Percentiles rank a stretch among this genome's conserved stretches.
Conservation (phyloP, 2,329 filamentous ascomycete genomes). For the Lachnellula subtilissima region DNA sequence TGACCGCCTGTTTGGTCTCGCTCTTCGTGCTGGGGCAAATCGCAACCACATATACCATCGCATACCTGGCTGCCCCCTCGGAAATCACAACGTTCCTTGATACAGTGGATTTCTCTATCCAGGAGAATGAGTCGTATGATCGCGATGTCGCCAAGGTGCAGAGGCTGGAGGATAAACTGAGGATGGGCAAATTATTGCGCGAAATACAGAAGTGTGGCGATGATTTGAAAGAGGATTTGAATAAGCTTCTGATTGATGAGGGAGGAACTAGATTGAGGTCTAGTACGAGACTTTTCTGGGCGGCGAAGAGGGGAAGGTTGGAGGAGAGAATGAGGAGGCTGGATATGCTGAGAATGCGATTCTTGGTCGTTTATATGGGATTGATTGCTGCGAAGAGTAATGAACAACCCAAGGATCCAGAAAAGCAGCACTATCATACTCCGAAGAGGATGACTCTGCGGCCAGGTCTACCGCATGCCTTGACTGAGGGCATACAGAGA, state of each 20-base stretch:
- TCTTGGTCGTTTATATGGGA: conserved; percentile 60
- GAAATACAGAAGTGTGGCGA: conserved; percentile 59
- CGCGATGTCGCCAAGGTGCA: conserved; percentile 53
- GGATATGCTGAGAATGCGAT: conserved; percentile 59
- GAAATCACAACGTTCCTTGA: conserved; percentile 56
- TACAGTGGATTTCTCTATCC: conserved; percentile 52
- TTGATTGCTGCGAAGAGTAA: conserved; percentile 42
- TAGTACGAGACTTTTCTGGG: conserved; percentile 54
- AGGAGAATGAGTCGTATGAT: conserved; percentile 62
- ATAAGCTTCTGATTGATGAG: conserved; percentile 44
- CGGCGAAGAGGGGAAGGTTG: conserved; percentile 46
- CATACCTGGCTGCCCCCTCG: conserved; percentile 53
- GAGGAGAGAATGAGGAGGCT: conserved; percentile 55
- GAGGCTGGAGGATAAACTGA: conserved; percentile 58
- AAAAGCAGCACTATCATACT: conserved; percentile 19
- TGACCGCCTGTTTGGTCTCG: conserved; percentile 54
- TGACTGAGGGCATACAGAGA: conserved; percentile 25
- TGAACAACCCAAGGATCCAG: conserved; percentile 19
- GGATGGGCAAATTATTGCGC: conserved; percentile 51
- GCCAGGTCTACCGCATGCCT: conserved; percentile 21
- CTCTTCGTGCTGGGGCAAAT: conserved; percentile 50
- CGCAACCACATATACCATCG: conserved; percentile 47
- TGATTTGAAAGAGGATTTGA: conserved; percentile 57
- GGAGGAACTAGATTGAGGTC: conserved; percentile 42
- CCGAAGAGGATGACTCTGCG: conserved; percentile 22